Evolutionary conservation across 805 yeast species (phyloP).

Genomic region (Metschnikowia cerradonensis): DNA sequence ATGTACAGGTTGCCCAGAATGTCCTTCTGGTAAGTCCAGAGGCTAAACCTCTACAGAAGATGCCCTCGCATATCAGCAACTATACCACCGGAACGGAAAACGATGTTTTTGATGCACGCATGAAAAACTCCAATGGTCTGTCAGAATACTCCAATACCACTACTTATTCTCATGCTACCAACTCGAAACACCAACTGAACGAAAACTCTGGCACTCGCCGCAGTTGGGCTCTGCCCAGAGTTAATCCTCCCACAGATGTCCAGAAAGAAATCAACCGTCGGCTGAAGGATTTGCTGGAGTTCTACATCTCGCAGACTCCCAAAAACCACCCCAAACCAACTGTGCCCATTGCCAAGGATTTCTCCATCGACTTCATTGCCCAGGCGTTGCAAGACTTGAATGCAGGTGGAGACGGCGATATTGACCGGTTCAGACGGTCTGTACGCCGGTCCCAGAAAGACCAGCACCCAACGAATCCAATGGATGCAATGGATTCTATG

Average conservation of each 20-base stretch:
- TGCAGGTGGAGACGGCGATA: constrained; percentile 43
- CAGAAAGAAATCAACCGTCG: constrained; percentile 37
- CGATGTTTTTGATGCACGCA: constrained; percentile 15
- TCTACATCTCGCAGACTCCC: constrained; percentile 12
- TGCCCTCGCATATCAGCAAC: constrained; percentile 15
- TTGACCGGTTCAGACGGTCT: constrained; percentile 37
- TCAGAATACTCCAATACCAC: constrained; percentile 40
- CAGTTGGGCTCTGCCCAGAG: constrained; percentile 44
- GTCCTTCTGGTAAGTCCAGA: background rate
- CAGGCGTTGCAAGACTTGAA: constrained; percentile 44
- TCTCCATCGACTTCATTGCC: constrained; percentile 43
- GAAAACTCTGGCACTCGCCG: constrained; percentile 21
- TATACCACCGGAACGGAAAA: constrained; percentile 13
- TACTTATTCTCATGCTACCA: constrained; percentile 19
- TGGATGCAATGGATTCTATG: too few species aligned
- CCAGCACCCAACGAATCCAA: too few species aligned
- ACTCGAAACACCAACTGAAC: background rate
- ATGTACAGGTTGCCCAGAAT: too few species aligned
- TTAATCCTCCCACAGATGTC: constrained; percentile 29
- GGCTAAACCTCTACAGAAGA: constrained; percentile 8
- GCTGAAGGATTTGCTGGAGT: constrained; percentile 16
- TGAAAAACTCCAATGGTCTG: constrained; percentile 12
- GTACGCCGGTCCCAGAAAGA: constrained; percentile 23
- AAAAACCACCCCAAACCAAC: constrained; percentile 24
- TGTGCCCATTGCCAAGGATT: constrained; percentile 39